A percentile compares a stretch with the other conserved stretches of the same genome.
These are phyloP conservation scores for Colletotrichum sp. DNA, from an alignment of 2,329 filamentous ascomycete species.

Conservation along the genomic window DNA sequence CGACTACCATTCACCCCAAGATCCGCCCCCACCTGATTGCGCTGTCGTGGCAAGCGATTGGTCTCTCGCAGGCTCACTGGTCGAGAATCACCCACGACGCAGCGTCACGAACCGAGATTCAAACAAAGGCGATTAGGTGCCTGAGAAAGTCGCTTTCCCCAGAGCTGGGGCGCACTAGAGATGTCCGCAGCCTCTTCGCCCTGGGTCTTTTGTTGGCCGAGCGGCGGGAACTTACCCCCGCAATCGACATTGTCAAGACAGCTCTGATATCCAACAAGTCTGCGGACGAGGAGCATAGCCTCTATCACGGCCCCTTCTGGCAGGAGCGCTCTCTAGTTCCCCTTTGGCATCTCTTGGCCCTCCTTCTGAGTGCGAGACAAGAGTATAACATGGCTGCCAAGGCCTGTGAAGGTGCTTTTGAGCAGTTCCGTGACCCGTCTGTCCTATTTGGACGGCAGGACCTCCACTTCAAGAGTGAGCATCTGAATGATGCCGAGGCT, in stretches of 20 bases:
- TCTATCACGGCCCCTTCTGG: constrained; percentile 57
- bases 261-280: constrained; percentile 69
- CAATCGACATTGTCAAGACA: constrained; percentile 82
- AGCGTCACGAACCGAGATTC: constrained; percentile 72
- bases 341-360: constrained; percentile 88
- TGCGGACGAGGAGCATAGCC: constrained; percentile 46
- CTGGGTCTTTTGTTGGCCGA: constrained; percentile 88
- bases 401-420: constrained; percentile 89
- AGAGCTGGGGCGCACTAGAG: constrained; percentile 68
- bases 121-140: constrained; percentile 77
- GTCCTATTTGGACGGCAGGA: constrained; percentile 71
- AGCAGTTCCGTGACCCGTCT: constrained; percentile 79
- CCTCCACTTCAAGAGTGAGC: constrained; percentile 66
- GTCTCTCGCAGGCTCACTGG: constrained; percentile 86
- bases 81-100: constrained; percentile 81
- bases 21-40: constrained; percentile 69
- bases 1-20: constrained; percentile 37
- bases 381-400: constrained; percentile 82
- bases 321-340: constrained; percentile 74
- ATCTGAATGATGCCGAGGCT: constrained; percentile 60
- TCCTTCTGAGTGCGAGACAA: constrained; percentile 85
- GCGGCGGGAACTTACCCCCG: constrained; percentile 77
- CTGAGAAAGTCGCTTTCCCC: constrained; percentile 76
- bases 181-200: constrained; percentile 80
- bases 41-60: constrained; percentile 82